Evolutionary conservation across 2,329 filamentous ascomycete species (phyloP).

Genomic region (Penicillium janthinellum): DNA sequence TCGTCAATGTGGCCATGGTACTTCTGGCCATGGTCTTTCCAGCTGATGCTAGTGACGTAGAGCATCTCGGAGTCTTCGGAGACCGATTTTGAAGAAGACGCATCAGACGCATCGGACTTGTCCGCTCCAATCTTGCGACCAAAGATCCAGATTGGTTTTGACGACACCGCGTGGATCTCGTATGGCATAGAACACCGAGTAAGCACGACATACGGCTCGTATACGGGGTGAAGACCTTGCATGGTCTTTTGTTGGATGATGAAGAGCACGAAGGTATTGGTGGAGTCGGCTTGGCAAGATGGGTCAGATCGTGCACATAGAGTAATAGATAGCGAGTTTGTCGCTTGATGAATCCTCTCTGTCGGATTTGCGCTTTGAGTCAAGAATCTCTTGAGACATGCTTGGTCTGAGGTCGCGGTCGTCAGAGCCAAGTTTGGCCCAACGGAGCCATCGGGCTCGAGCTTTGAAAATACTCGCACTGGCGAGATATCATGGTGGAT

Average conservation of each 20-base stretch:
- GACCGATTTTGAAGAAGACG: not conserved
- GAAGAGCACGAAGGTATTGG: not conserved
- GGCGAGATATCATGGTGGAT: constrained; percentile 57
- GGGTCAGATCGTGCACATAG: not conserved
- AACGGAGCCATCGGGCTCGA: not conserved
- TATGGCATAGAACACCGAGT: not conserved
- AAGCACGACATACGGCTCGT: not conserved
- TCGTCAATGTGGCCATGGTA: not conserved
- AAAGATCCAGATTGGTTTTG: not conserved
- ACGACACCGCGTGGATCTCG: not conserved
- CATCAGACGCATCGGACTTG: not conserved
- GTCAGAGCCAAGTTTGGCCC: not conserved
- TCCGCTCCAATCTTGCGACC: not conserved
- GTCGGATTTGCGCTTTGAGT: not conserved
- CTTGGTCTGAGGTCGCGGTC: not conserved
- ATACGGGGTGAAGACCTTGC: not conserved
- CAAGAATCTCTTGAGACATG: not conserved
- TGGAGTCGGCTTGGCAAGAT: constrained; percentile 30
- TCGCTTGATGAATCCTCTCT: not conserved
- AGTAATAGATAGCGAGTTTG: not conserved
- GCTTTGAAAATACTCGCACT: not conserved
- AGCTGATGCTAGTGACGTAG: not conserved
- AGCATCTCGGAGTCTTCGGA: not conserved
- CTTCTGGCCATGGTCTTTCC: not conserved
- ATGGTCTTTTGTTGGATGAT: constrained; percentile 52